Base-by-base conservation (phyloP, 2,329 filamentous ascomycete genomes). In the Microsporum canis region DNA sequence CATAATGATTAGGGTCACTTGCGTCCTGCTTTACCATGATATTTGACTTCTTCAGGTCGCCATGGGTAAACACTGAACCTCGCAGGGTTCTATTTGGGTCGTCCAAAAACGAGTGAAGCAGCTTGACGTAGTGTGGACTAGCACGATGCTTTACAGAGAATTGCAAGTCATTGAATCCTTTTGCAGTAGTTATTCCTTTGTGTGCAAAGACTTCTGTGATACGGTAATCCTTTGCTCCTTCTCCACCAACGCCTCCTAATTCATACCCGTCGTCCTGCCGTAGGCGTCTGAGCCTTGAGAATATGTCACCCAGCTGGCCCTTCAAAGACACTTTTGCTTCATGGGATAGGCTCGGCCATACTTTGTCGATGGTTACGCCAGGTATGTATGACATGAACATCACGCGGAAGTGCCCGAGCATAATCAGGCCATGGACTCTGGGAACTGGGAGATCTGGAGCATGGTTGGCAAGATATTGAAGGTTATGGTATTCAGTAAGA, bases 361-460 rank as follows among this genome's bases (percentile, higher is more conserved):
- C 65, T 59, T 69, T 3, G 6, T 57, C 57, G 45, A 71, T 60
- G 4, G 66, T 68, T 12, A 60, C 65, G 17, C 45, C 66, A 34
- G 62, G 64, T 51, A 71, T 65, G 43, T 68, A 69, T 8, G 68
- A 65, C 67, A 71, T 71, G 45, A 71, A 70, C 45, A 70, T 68
- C 8, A 68, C 65, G 23, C 64, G 61, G 43, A 62, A 34, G 67
- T 65, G 64, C 1, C 66, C 67, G 3, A 68, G 62, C 4, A 36
- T 53, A 6, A 71, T 63, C 17, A 72, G 31, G 3, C 70, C 68
- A 64, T 71, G 69, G 12, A 66, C 63, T 59, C 61, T 71, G 3
- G 68, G 69, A 17, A 62, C 65, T 57, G 70, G 70, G 17, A 71
- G 63, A 38, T 71, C 66, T 10, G 68, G 65, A 10, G 61, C 63